These are phyloP conservation scores for Mesembryanthemum crystallinum DNA, from an alignment of 148 eudicot species.

Conservation along the genomic window DNA sequence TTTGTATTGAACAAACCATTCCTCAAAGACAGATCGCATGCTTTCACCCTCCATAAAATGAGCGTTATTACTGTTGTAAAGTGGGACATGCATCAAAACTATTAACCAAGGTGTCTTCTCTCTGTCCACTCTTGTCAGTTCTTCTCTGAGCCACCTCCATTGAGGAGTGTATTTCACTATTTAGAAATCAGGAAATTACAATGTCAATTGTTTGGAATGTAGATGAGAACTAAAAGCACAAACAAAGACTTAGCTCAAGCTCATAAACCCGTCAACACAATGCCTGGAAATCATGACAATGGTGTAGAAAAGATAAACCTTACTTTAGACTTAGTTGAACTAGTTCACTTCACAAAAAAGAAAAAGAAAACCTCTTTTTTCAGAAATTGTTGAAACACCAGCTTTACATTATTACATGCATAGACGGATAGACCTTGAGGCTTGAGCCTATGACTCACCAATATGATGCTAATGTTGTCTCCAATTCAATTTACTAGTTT, in stretches of 20 bases:
- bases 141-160: slow-evolving; percentile 63
- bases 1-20: slow-evolving; percentile 71
- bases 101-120: slow-evolving; percentile 95
- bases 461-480: too few species aligned
- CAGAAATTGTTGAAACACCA: too few species aligned
- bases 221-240: background rate
- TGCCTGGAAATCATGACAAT: background rate
- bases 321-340: background rate
- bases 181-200: slow-evolving; percentile 4
- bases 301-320: background rate
- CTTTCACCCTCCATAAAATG: slow-evolving; percentile 97
- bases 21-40: slow-evolving; percentile 74
- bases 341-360: background rate
- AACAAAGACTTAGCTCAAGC: background rate
- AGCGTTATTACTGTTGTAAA: slow-evolving; percentile 78
- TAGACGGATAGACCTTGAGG: too few species aligned
- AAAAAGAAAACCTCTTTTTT: too few species aligned
- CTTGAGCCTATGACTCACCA: too few species aligned
- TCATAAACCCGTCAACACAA: background rate
- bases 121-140: slow-evolving; percentile 68
- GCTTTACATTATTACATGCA: too few species aligned
- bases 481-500: too few species aligned
- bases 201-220: slow-evolving; percentile 1
- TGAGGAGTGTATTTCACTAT: slow-evolving; percentile 94
- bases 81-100: slow-evolving; percentile 84